A percentile compares a stretch with the other conserved stretches of the same genome.
Conservation (phyloP, 2,329 filamentous ascomycete species). For the Ciborinia camelliae region DNA sequence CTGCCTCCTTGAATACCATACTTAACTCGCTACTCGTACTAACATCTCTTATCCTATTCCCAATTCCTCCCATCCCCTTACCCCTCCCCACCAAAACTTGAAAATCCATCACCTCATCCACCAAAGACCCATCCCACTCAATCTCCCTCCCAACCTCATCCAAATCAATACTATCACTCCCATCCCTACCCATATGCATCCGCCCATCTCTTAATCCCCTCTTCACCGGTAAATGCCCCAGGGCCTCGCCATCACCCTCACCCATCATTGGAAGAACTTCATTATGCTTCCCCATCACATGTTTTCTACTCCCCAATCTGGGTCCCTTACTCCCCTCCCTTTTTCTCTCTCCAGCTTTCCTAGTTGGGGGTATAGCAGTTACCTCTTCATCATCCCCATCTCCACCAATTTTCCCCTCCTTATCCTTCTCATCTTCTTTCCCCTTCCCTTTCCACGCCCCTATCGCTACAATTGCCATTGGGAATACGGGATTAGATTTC, state of each 20-base stretch:
- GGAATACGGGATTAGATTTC: not conserved
- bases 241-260: not conserved
- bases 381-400: not conserved
- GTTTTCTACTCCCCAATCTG: not conserved
- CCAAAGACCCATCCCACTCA: not conserved
- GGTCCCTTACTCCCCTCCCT: not conserved
- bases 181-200: not conserved
- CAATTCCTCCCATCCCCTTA: not conserved
- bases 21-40: not conserved
- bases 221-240: not conserved
- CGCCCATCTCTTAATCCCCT: not conserved
- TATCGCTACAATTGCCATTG: not conserved
- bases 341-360: not conserved
- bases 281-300: constrained; percentile 5
- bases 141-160: not conserved
- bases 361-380: not conserved
- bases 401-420: not conserved
- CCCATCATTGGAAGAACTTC: not conserved
- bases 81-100: not conserved
- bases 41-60: not conserved
- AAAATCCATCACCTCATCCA: not conserved
- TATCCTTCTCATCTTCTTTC: not conserved
- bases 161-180: not conserved
- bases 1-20: constrained; percentile 34
- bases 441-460: not conserved